Base-by-base conservation (phyloP, 768 basidiomycete species). In the Auriscalpium vulgare region DNA sequence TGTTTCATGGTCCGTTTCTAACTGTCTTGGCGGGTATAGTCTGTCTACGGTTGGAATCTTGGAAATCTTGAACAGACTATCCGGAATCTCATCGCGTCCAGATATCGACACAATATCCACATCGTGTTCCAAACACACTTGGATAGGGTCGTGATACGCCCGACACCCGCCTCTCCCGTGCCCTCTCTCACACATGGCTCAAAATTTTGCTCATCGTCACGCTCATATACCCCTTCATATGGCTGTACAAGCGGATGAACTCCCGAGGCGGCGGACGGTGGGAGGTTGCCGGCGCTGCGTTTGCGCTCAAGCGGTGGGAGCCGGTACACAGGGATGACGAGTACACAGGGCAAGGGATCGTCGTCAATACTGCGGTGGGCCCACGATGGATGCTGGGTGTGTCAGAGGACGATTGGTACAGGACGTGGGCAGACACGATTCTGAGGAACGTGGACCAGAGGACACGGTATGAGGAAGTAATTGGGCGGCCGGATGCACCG, bases 341-440 rank as follows among this genome's bases (percentile, higher is more conserved):
- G 14, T 29, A 44, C 1, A 52, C 47, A 10, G 54, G 55, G 2
- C 58, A 60, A 10, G 16, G n/a, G 29, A n/a, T 14, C 2, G 54
- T 53, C 54, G 47, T 62, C 57, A 54, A 78, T 72, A 48, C 68
- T 59, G 38, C 53, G 17, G 59, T 62, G 56, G 56, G 68, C 62
- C 44, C 67, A 48, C 72, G 72, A 58, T 70, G 72, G 63, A 60
- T 81, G 10, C 63, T 82, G 1, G 91, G 90, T 6, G 63, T 81
- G 55, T 75, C 75, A 57, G 91, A 92, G 68, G 85, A 83, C 8
- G 80, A 85, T 59, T 94, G 90, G 90, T 87, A 90, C 67, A 78
- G 75, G 66, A 74, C 73, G 53, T 92, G 91, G 88, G 87, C 91
- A 64, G 74, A 73, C 29, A 74, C 81, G 1, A 88, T 94, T 53